Base-by-base conservation (phyloP, 805 yeast species). In the Kodamaea nitidulidarum region DNA sequence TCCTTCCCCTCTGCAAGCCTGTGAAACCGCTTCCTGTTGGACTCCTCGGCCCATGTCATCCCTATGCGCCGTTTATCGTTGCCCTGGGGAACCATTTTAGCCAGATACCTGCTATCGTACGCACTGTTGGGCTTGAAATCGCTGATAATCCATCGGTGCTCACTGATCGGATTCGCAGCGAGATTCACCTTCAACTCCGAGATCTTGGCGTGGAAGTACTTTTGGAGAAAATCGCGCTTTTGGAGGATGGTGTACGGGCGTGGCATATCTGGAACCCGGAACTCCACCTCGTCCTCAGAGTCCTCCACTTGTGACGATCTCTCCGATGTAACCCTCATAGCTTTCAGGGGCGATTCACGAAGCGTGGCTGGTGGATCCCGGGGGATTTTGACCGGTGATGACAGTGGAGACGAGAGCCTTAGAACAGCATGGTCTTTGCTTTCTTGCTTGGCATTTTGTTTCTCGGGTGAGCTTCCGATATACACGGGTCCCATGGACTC, bases 51-150 rank as follows among this genome's bases (percentile, higher is more conserved):
- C 15, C 46, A 42, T 8, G 59, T 51, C 55, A 50, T 54, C 2
- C 45, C 50, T 5, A 51, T 48, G 12, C 43, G 38, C 15, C 48
- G 40, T 20, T 37, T 37, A 5, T 12, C 18, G 11, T 26, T 26
- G 4, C 37, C 37, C 6, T 26, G 21, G 17, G 24, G 35, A 4
- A 40, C 43, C 7, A 29, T 35, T 15, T 34, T 22, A 9, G 8
- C 12, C 21, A 43, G 32, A 10, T 41, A 42, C 5, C 51, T 44
- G n/a, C 48, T 48, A 29, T 32, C 41, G 50, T 60, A 59, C 8
- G 38, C 25, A 4, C 55, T 55, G 38, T 60, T 60, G n/a, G 55
- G 60, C 21, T 50, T 55, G 41, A 67, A 68, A 42, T 68, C 74
- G 15, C 56, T 54, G 2, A 60, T 41, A 6, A 55, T 54, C 73